phyloP scores from a whole-genome alignment of 2,329 filamentous ascomycete species.

The Colletotrichum higginsianum region DNA sequence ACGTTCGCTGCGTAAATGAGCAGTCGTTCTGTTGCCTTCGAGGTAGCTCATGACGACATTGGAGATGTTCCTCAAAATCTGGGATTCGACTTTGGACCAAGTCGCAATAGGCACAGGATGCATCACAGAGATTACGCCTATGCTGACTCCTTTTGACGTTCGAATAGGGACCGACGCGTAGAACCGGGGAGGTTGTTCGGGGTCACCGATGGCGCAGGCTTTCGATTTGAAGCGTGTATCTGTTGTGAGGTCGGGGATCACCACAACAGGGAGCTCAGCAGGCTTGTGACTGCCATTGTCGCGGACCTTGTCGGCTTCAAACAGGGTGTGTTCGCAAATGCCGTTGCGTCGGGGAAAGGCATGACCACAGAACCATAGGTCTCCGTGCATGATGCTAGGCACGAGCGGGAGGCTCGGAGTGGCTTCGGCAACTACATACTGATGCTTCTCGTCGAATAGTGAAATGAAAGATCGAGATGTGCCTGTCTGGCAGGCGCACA shows the following conservation, averaged over 20 bases:
- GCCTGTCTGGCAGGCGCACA: conserved; percentile 60
- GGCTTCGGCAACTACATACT: conserved; percentile 26
- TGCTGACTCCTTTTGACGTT: conserved; percentile 56
- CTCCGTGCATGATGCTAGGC: not conserved
- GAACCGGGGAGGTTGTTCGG: conserved; percentile 46
- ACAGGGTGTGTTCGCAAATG: conserved; percentile 49
- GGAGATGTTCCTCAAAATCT: conserved; percentile 49
- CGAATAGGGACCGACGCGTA: conserved; percentile 60
- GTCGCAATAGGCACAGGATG: not conserved
- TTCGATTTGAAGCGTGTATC: conserved; percentile 49
- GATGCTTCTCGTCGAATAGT: conserved; percentile 14
- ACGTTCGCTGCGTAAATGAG: conserved; percentile 46
- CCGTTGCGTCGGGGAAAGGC: conserved; percentile 50
- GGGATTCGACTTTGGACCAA: conserved; percentile 48
- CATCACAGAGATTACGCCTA: conserved; percentile 55
- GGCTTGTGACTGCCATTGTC: not conserved
- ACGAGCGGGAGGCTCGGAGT: not conserved
- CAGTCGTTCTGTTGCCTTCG: conserved; percentile 45
- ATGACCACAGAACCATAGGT: conserved; percentile 50
- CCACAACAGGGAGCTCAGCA: conserved; percentile 49
- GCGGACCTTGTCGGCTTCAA: conserved; percentile 5
- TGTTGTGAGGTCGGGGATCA: conserved; percentile 52
- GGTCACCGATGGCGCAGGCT: not conserved
- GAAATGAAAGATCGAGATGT: conserved; percentile 52
- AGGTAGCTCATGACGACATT: conserved; percentile 53